Base-by-base conservation (phyloP, 2,329 filamentous ascomycete genomes). In the Aureobasidium sp. region DNA sequence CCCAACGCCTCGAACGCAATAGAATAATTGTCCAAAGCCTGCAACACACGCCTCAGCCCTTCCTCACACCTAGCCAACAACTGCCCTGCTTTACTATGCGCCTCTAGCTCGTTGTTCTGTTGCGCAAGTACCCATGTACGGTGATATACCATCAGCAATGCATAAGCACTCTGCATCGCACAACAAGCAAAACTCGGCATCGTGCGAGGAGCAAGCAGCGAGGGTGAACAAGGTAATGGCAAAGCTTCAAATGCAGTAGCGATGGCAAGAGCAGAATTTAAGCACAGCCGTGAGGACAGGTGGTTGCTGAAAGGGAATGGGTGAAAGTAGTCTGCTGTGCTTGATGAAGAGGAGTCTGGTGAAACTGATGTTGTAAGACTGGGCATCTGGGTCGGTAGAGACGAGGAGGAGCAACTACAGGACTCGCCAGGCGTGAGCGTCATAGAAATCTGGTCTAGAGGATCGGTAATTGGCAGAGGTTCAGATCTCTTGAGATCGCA, bases 221-320 rank as follows among this genome's bases (percentile, higher is more conserved):
- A 25, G 3, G 25, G 12, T 1, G 77, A 74, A 58, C 76, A 76
- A 15, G 80, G 79, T 60, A 77, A 80, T 0, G 80, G 79, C 37
- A 82, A 67, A 12, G 72, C 70, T 64, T 78, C 73, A 57, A 81
- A 81, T 14, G 75, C 75, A 56, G 72, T 68, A 1, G 79, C 76
- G 61, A 82, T 81, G 64, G 74, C 78, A 47, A 82, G 72, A 2
- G 79, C 78, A 8, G 79, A 76, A 51, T 76, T 78, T 36, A 82
- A 71, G 66, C 79, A 81, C 63, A 81, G 75, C 66, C 79, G 79
- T 25, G 79, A 75, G 15, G 79, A 81, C 45, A 76, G 72, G 62
- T 79, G 77, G 45, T 72, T 76, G 64, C 70, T 77, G 65, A 80
- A 81, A 15, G 79, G 79, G 47, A 78, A 74, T 11, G 57, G 22